Evolutionary conservation across 2,329 filamentous ascomycete genomes (phyloP).

Genomic region (Diplodia intermedia): DNA sequence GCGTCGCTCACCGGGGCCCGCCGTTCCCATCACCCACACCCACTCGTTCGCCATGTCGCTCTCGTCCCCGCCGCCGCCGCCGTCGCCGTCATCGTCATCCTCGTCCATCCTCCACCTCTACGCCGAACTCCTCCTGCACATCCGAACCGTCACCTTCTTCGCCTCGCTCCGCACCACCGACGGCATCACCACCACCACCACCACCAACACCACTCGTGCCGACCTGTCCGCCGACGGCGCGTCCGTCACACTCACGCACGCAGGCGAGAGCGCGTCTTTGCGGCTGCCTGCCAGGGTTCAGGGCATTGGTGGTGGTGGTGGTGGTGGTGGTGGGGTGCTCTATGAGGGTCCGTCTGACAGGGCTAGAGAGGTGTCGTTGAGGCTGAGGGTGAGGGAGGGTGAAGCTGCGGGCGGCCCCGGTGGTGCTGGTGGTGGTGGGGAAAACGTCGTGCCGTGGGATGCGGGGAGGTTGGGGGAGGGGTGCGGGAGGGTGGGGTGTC

Average conservation of each 20-base stretch:
- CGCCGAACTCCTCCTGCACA: constrained; percentile 66
- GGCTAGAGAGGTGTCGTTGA: constrained; percentile 60
- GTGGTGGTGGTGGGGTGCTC: no score
- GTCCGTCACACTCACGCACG: constrained; percentile 54
- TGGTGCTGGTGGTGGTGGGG: constrained; percentile 42
- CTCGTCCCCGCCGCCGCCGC: background rate
- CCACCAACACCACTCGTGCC: constrained; percentile 53
- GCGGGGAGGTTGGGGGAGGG: constrained; percentile 45
- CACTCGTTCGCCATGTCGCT: background rate
- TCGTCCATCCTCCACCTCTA: constrained; percentile 55
- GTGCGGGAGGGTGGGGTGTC: constrained; percentile 40
- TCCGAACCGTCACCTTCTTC: constrained; percentile 65
- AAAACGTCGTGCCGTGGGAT: constrained; percentile 54
- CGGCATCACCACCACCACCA: constrained; percentile 26
- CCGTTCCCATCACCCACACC: no score
- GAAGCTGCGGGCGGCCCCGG: constrained; percentile 34
- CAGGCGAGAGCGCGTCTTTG: constrained; percentile 53
- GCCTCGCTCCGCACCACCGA: constrained; percentile 58
- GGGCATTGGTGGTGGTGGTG: no score
- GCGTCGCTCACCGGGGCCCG: background rate
- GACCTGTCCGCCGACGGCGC: constrained; percentile 54
- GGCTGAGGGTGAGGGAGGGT: constrained; percentile 59
- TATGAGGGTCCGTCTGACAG: no score
- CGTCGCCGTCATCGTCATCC: background rate
- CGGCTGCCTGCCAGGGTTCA: constrained; percentile 54